Base-by-base conservation (phyloP, 106 monocot species). In the Apostasia ramifera region DNA sequence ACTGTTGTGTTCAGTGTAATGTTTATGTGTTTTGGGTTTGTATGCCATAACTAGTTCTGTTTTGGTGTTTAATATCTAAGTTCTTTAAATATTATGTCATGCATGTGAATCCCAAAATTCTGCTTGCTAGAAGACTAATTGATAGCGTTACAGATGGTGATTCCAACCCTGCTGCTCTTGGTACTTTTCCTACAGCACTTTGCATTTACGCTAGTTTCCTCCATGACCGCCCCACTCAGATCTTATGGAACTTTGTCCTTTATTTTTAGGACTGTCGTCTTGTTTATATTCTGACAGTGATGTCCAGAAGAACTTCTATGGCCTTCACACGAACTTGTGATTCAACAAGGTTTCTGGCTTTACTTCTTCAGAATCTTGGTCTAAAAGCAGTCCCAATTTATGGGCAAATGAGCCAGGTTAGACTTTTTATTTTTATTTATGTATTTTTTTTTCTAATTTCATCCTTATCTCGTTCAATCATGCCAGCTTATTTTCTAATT, bases 321-420 rank as follows among this genome's bases (percentile, higher is more conserved):
- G 70, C 90, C 71, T 94, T 94, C 73, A 90, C 87, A 15, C 79
- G 94, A 10, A 94, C 87, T 3, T 94, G 94, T 76, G 90, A 94
- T 37, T 51, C 87, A 40, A 90, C 94, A 47, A 74, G 82, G 14
- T 65, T 90, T 7, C 79, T 94, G 1, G 55, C 94, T 59, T 54
- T 90, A 11, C 63, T 85, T 58, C 94, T 94, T 6, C 74, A 85
- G 3, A 87, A 87, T 61, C 73, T 94, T 42, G 90, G 94, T 67
- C 79, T 90, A 47, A 90, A 76, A 48, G 90, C 94, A 50, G 87
- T 94, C 42, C 85, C 94, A 40, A 87, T 94, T 12, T 86, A 80
- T 70, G 90, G 90, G 26, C 94, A 90, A 66, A 87, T 94, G 82
- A 90, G 72, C 63, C 90, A 94, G 90, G 90, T 94, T 56, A 57